These are phyloP conservation scores for Zoysia japonica DNA, from an alignment of 176 grass and related monocot species.

Conservation along the genomic window DNA sequence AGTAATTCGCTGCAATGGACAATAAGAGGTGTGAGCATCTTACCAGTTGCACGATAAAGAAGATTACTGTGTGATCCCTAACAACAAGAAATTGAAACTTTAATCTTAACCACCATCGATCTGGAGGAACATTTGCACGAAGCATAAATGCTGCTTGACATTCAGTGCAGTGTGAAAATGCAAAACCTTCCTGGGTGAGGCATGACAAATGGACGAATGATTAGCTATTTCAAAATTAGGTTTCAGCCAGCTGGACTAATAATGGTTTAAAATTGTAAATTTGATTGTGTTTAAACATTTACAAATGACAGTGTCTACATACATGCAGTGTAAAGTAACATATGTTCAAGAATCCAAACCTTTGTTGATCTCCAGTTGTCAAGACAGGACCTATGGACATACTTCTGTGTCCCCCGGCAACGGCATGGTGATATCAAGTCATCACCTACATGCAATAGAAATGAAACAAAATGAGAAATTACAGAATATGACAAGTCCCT, in stretches of 20 bases:
- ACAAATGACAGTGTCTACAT: background rate
- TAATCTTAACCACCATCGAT: constrained; percentile 88
- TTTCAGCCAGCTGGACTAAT: constrained; percentile 18
- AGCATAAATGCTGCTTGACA: constrained; percentile 86
- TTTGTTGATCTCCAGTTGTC: constrained; percentile 99
- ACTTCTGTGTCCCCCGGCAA: constrained; percentile 96
- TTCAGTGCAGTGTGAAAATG: constrained; percentile 97
- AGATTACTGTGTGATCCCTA: constrained; percentile 94
- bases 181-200: constrained; percentile 89
- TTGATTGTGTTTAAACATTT: background rate
- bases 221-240: background rate
- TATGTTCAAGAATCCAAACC: constrained; percentile 46
- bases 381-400: constrained; percentile 91
- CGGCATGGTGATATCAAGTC: constrained; percentile 89
- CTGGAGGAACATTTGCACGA: constrained; percentile 91
- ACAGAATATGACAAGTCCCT: constrained; percentile 11
- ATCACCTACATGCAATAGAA: constrained; percentile 50
- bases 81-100: constrained; percentile 92
- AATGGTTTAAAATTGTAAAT: constrained; percentile 10
- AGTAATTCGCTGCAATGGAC: background rate
- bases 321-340: background rate
- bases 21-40: constrained; percentile 30
- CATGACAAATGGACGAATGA: constrained; percentile 28
- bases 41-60: constrained; percentile 92
- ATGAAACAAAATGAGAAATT: constrained; percentile 13